Conservation (phyloP, 306 rosid genomes). For the Castanea crenata region DNA sequence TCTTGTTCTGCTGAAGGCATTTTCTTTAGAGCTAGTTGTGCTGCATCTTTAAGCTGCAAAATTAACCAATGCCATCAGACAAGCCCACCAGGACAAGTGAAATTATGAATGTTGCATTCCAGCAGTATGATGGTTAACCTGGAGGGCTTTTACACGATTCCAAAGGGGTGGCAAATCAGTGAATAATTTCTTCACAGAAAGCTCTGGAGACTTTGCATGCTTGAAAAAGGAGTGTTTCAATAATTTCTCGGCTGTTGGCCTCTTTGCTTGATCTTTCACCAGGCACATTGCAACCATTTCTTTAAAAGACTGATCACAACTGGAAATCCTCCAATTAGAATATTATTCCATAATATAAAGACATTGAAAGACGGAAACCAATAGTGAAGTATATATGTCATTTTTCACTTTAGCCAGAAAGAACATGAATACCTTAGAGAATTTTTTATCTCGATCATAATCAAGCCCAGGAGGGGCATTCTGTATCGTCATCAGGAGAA, state of each 20-base stretch:
- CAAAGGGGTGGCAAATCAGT: conserved; percentile 89
- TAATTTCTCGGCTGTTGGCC: conserved; percentile 91
- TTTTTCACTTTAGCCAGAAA: conserved; percentile 46
- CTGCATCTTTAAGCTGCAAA: conserved; percentile 88
- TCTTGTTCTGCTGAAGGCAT: conserved; percentile 99
- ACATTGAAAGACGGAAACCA: conserved; percentile 9
- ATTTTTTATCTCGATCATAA: conserved; percentile 92
- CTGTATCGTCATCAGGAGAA: conserved; percentile 97
- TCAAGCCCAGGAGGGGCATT: conserved; percentile 99
- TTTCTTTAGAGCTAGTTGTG: conserved; percentile 88
- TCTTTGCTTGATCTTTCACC: conserved; percentile 97
- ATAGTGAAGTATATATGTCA: background rate
- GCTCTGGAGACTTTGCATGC: conserved; percentile 86
- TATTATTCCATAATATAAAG: conserved; percentile 38
- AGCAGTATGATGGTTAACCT: conserved; percentile 52
- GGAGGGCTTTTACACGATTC: conserved; percentile 93
- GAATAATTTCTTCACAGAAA: conserved; percentile 84
- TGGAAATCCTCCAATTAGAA: conserved; percentile 96
- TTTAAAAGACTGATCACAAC: conserved; percentile 99
- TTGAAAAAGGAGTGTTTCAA: conserved; percentile 90
- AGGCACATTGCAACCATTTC: conserved; percentile 99
- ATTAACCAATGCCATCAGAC: conserved; percentile 24
- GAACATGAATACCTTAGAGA: conserved; percentile 95
- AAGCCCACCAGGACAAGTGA: conserved; percentile 16
- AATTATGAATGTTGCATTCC: conserved; percentile 10